These are phyloP conservation scores for Hirsutella rhossiliensis DNA, from an alignment of 2,329 filamentous ascomycete genomes.

Conservation along the genomic window DNA sequence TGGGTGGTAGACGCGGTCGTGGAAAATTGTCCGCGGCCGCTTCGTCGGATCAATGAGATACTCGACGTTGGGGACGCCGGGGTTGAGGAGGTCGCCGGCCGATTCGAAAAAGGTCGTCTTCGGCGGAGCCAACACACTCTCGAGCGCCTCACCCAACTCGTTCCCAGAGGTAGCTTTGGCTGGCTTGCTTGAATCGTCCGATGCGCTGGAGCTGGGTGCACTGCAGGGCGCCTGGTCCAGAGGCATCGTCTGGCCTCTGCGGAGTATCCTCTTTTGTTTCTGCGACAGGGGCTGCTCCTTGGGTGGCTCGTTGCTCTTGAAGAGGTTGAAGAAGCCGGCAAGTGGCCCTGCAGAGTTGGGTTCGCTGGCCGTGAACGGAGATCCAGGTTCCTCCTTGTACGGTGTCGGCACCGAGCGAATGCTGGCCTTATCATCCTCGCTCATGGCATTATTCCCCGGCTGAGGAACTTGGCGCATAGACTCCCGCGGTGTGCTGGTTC, in stretches of 20 bases:
- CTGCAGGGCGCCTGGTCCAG: conserved; percentile 13
- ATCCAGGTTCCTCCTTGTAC: conserved; percentile 14
- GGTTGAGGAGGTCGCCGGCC: conserved; percentile 83
- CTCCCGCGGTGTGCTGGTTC: conserved; percentile 20
- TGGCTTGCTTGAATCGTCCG: conserved; percentile 6
- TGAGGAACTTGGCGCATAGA: conserved; percentile 54
- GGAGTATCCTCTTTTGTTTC: conserved; percentile 60
- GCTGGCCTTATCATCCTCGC: conserved; percentile 54
- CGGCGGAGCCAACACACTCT: conserved; percentile 58
- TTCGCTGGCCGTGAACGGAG: conserved; percentile 19
- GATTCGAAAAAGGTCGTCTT: conserved; percentile 92
- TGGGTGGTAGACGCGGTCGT: conserved; percentile 90
- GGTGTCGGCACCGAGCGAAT: conserved; percentile 31
- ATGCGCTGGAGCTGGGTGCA: conserved; percentile 7
- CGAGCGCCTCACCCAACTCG: conserved; percentile 30
- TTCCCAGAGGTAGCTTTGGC: conserved; percentile 37
- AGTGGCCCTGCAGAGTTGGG: conserved; percentile 29
- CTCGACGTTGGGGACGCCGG: conserved; percentile 68
- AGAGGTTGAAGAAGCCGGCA: conserved; percentile 59
- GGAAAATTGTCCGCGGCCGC: conserved; percentile 83
- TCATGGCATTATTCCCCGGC: conserved; percentile 51
- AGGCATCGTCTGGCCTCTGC: conserved; percentile 60
- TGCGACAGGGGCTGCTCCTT: conserved; percentile 38
- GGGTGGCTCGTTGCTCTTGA: conserved; percentile 44
- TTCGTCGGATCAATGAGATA: conserved; percentile 76